A percentile compares a stretch with the other conserved stretches of the same genome.
Conservation (phyloP, 1,284 basidiomycete species). For the Rhizoctonia solani region DNA sequence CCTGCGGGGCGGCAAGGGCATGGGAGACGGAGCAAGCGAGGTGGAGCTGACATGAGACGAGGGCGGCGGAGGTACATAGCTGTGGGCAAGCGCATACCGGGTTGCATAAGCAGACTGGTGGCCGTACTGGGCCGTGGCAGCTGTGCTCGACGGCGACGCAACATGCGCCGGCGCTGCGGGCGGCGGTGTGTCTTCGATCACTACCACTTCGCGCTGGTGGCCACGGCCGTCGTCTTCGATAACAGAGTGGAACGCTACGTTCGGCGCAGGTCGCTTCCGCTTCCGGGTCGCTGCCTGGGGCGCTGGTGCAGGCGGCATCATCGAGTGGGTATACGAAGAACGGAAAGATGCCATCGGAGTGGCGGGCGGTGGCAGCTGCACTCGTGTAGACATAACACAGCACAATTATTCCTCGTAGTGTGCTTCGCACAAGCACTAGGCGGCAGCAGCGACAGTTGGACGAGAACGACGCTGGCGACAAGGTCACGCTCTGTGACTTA, state of each 20-base stretch:
- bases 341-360: conserved; percentile 22
- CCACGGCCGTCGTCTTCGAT: conserved; percentile 78
- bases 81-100: conserved; percentile 22
- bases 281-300: conserved; percentile 68
- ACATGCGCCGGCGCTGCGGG: conserved; percentile 47
- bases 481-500: conserved; percentile 25
- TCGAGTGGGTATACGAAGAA: conserved; percentile 33
- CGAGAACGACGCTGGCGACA: conserved; percentile 13
- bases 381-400: conserved; percentile 80
- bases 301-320: conserved; percentile 31
- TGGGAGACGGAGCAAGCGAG: conserved; percentile 60
- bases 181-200: conserved; percentile 80
- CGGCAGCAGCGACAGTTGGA: conserved; percentile 14
- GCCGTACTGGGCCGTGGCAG: conserved; percentile 15
- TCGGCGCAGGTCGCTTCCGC: conserved; percentile 74
- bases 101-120: conserved; percentile 20
- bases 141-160: conserved; percentile 18
- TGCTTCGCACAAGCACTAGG: not conserved
- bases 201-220: conserved; percentile 76
- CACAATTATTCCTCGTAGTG: not conserved
- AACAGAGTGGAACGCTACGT: conserved; percentile 52
- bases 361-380: conserved; percentile 53
- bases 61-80: conserved; percentile 23
- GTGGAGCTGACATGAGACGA: conserved; percentile 36
- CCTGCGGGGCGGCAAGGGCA: conserved; percentile 65